Conservation (phyloP, 1,139 yeast species). For the Geotrichum europaeum region DNA sequence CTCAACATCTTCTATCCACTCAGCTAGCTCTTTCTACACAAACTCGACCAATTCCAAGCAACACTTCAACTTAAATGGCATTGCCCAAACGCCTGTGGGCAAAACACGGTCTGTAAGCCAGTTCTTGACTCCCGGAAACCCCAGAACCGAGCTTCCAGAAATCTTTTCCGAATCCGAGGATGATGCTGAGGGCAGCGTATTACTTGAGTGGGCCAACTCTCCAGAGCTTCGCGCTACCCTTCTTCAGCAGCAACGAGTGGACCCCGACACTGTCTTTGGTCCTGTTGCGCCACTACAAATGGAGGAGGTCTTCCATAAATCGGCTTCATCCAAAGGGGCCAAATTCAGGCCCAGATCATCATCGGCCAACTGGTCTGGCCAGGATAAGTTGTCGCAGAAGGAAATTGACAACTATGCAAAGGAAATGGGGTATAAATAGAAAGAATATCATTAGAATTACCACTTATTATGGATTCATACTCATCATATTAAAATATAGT, state of each 20-base stretch:
- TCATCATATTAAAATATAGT: neutral
- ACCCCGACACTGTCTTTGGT: slow-evolving; percentile 75
- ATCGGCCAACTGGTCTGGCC: slow-evolving; percentile 48
- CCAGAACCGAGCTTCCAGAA: slow-evolving; percentile 39
- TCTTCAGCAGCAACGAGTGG: slow-evolving; percentile 51
- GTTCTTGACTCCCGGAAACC: slow-evolving; percentile 15
- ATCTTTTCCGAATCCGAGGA: slow-evolving; percentile 54
- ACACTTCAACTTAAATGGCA: slow-evolving; percentile 1
- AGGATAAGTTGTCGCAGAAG: slow-evolving; percentile 41
- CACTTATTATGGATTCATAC: neutral
- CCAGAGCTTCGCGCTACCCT: slow-evolving; percentile 53
- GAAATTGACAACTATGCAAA: slow-evolving; percentile 49
- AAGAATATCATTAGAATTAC: neutral
- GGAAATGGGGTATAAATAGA: slow-evolving; percentile 46
- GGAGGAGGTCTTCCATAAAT: slow-evolving; percentile 58
- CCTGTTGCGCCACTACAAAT: slow-evolving; percentile 64
- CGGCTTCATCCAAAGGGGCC: slow-evolving; percentile 36
- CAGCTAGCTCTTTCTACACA: slow-evolving; percentile 1
- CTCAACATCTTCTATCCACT: neutral
- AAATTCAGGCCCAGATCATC: slow-evolving; percentile 52
- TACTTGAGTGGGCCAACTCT: slow-evolving; percentile 69
- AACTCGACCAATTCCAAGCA: slow-evolving; percentile 1
- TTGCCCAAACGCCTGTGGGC: neutral
- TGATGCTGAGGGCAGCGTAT: slow-evolving; percentile 45
- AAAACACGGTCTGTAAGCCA: neutral